Percentiles rank a stretch among this genome's conserved stretches.
Evolutionary conservation across 768 basidiomycete species (phyloP).

Genomic region (Cubamyces lactineus): DNA sequence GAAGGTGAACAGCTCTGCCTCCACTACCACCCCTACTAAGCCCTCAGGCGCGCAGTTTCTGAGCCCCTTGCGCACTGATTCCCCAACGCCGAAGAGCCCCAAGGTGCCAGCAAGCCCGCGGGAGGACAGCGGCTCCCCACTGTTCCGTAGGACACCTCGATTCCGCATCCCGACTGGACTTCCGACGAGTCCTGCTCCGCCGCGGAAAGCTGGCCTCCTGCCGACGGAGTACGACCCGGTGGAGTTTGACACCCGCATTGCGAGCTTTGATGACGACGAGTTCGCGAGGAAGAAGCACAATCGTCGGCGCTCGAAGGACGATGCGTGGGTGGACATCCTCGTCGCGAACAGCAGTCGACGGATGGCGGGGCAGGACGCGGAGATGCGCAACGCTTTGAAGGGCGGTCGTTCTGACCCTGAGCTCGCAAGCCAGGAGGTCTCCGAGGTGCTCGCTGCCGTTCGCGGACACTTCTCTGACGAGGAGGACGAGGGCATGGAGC

Average conservation of each 20-base stretch:
- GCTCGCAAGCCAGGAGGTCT: conserved; percentile 72
- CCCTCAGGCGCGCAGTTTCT: conserved; percentile 9
- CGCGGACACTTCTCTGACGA: conserved; percentile 46
- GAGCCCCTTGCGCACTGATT: conserved; percentile 20
- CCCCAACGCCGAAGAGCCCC: conserved; percentile 3
- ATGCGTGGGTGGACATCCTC: conserved; percentile 89
- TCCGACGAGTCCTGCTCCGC: conserved; percentile 55
- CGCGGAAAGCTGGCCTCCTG: conserved; percentile 51
- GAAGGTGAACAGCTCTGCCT: neutral
- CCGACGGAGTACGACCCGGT: conserved; percentile 82
- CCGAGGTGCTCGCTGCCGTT: conserved; percentile 66
- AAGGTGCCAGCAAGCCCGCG: neutral
- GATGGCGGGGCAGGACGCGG: conserved; percentile 59
- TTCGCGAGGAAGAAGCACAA: conserved; percentile 42
- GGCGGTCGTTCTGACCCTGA: conserved; percentile 61
- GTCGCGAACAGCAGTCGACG: conserved; percentile 61
- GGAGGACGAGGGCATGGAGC: conserved; percentile 38
- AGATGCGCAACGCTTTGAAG: conserved; percentile 31
- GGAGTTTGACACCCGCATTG: conserved; percentile 82
- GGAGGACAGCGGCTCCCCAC: conserved; percentile 19
- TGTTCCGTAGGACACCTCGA: conserved; percentile 46
- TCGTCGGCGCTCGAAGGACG: conserved; percentile 54
- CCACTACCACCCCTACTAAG: neutral
- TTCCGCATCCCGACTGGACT: conserved; percentile 51
- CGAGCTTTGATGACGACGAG: conserved; percentile 59